phyloP scores from a whole-genome alignment of 371 early-diverging fungal genomes.

The Mortierella polycephala region DNA sequence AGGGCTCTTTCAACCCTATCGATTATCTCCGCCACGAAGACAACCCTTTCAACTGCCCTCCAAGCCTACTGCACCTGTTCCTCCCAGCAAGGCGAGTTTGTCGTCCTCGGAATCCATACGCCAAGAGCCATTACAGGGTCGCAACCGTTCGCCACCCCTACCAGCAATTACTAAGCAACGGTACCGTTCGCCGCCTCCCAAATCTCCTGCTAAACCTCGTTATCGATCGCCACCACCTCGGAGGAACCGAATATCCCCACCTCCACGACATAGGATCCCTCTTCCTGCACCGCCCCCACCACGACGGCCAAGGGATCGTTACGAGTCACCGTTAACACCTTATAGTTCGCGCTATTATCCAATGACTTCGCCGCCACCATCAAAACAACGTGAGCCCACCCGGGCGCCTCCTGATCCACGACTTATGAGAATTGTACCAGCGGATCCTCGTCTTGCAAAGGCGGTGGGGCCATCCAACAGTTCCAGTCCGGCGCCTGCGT shows the following conservation, averaged over 20 bases:
- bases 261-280: constrained; percentile 1
- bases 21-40: too few relatives aligned
- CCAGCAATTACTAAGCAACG: neutral
- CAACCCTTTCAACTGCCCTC: too few relatives aligned
- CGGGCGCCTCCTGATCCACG: constrained; percentile 10
- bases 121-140: neutral
- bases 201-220: neutral
- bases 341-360: neutral
- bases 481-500: neutral
- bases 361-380: too few relatives aligned
- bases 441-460: neutral
- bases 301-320: too few relatives aligned
- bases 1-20: too few relatives aligned
- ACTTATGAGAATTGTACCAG: neutral
- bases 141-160: neutral
- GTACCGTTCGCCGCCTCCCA: neutral
- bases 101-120: too few relatives aligned
- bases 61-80: too few relatives aligned
- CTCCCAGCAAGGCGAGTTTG: too few relatives aligned
- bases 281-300: neutral
- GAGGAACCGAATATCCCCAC: constrained; percentile 6
- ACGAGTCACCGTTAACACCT: neutral
- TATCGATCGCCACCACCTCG: constrained; percentile 11
- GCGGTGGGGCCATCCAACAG: too few relatives aligned
- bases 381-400: neutral